Percentiles rank a stretch among this genome's conserved stretches.
Evolutionary conservation across 1,284 basidiomycete species (phyloP).

Genomic region (Sutorius eximius): DNA sequence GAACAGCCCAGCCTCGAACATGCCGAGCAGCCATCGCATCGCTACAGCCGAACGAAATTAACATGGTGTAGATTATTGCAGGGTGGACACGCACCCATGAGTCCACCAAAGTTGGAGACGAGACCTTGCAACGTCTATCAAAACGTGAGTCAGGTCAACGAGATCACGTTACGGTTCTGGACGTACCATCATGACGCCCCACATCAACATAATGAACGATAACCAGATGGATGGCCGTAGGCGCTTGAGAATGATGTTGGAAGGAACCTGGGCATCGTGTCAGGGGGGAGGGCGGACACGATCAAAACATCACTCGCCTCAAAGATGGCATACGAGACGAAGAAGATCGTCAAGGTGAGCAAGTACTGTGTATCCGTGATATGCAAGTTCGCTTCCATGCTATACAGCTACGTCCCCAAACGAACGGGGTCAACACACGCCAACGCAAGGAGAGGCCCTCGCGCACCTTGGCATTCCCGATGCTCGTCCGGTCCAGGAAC

Average conservation of each 20-base stretch:
- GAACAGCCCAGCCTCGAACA: slow-evolving; percentile 66
- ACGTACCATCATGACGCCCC: slow-evolving; percentile 70
- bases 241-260: slow-evolving; percentile 69
- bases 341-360: slow-evolving; percentile 62
- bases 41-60: slow-evolving; percentile 36
- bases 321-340: slow-evolving; percentile 65
- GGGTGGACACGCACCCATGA: slow-evolving; percentile 49
- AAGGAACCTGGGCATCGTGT: slow-evolving; percentile 49
- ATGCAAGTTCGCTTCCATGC: slow-evolving; percentile 52
- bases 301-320: slow-evolving; percentile 39
- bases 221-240: slow-evolving; percentile 69
- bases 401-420: slow-evolving; percentile 47
- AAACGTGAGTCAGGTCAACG: background rate
- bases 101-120: slow-evolving; percentile 60
- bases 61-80: background rate
- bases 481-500: slow-evolving; percentile 76
- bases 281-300: background rate
- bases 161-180: background rate
- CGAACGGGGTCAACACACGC: background rate
- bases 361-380: slow-evolving; percentile 65
- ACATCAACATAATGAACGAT: slow-evolving; percentile 61
- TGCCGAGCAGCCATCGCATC: slow-evolving; percentile 65
- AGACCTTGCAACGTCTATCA: slow-evolving; percentile 65
- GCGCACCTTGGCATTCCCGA: slow-evolving; percentile 74
- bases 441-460: background rate